Base-by-base conservation (phyloP, 306 rosid genomes). In the Cucurbita pepo region DNA sequence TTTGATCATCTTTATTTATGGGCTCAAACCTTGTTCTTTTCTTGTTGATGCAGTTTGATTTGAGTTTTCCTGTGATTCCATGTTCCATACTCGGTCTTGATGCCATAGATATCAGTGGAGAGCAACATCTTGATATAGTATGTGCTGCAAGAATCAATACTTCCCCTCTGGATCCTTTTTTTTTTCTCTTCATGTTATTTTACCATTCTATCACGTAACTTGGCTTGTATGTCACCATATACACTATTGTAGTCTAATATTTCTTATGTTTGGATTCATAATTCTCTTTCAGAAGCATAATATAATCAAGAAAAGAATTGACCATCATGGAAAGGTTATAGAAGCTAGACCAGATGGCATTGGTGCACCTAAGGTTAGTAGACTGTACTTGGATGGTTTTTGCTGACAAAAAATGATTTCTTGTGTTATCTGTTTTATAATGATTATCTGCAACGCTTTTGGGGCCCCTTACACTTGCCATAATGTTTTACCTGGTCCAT, bases 21-120 rank as follows among this genome's bases (percentile, higher is more conserved):
- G 51, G 37, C 14, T 40, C 52, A 18, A 72, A 19, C 63, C 48
- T 50, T 82, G 15, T 18, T 69, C 52, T 72, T 69, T 70, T 76
- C 74, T 65, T 71, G 16, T 51, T 71, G 78, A 76, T 81, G 95
- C 96, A 92, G 97, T 90, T 92, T 83, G 97, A 92, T 84, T 84
- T 92, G 63, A 92, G 95, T 79, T 92, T 92, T 82, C 97, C 97
- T 54, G 78, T 81, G 67, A 86, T 90, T 69, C 89, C 84, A 56
- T 92, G 97, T 75, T 92, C 97, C 43, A 80, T 92, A 56, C 97
- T 92, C 86, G 90, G 95, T 84, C 80, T 92, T 74, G 95, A 92
- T 77, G 87, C 96, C 16, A 80, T 86, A 86, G 97, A 92, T 77
- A 83, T 92, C 65, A 92, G 96, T 59, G 97, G 97, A 79, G 96